phyloP scores from a whole-genome alignment of 352 stramenopile genomes.

The Globisporangium canariense region DNA sequence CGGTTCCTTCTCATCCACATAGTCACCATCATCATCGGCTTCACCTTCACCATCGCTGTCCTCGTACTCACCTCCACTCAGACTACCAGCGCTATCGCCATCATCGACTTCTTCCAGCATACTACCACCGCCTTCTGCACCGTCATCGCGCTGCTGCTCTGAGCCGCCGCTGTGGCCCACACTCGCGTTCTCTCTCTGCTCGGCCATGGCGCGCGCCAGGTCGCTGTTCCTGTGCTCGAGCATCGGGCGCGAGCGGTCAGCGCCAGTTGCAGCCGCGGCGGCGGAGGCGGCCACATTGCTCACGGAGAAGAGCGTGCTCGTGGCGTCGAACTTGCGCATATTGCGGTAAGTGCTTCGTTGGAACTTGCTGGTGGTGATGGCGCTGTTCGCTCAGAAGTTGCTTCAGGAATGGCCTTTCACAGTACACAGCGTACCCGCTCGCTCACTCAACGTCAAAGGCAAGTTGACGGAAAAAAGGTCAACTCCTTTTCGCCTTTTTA shows the following conservation, averaged over 20 bases:
- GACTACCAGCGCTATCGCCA: conserved; percentile 5
- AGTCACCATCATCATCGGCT: not conserved
- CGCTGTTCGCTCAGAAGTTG: not conserved
- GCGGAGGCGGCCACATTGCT: not conserved
- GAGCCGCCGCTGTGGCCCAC: not conserved
- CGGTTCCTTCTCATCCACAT: not conserved
- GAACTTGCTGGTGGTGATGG: not conserved
- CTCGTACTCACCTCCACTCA: not conserved
- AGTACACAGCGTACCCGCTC: not conserved
- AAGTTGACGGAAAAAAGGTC: no score
- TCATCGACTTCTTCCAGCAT: conserved; percentile 23
- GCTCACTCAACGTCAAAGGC: not conserved
- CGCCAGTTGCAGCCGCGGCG: conserved; percentile 1
- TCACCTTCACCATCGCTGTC: not conserved
- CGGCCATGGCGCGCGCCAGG: conserved; percentile 18
- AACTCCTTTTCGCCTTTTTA: no score
- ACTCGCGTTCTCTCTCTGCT: conserved; percentile 9
- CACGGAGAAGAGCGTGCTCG: conserved; percentile 9
- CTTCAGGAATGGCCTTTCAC: conserved; percentile 2
- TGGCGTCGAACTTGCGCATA: conserved; percentile 12
- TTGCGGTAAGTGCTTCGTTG: not conserved
- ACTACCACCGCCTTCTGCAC: conserved; percentile 11
- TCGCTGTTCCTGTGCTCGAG: conserved; percentile 18
- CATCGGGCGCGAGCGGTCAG: conserved; percentile 6
- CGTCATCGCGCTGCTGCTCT: conserved; percentile 7